phyloP scores from a whole-genome alignment of 768 basidiomycete species.

The Pholiota microspora region DNA sequence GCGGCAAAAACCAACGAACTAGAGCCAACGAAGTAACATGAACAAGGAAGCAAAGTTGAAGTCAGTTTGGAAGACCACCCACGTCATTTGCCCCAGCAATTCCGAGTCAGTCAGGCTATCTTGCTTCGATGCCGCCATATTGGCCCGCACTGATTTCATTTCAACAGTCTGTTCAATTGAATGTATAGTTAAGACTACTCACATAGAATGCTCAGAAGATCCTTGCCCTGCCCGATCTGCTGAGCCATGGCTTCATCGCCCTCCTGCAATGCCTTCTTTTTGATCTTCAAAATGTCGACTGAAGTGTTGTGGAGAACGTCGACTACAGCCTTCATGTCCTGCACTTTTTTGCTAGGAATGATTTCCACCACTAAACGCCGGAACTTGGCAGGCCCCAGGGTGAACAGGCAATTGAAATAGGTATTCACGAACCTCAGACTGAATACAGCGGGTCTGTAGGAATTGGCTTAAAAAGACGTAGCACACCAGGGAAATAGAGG shows the following conservation, averaged over 20 bases:
- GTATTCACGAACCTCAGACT: background rate
- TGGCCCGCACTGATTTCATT: slow-evolving; percentile 31
- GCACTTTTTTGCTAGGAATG: slow-evolving; percentile 2
- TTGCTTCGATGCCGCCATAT: slow-evolving; percentile 28
- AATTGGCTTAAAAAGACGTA: background rate
- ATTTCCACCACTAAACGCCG: slow-evolving; percentile 3
- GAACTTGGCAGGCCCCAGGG: background rate
- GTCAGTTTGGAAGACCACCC: slow-evolving; percentile 7
- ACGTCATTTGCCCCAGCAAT: slow-evolving; percentile 34
- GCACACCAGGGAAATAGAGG: no score
- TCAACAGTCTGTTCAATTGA: background rate
- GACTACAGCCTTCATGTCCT: slow-evolving; percentile 16
- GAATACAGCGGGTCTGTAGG: background rate
- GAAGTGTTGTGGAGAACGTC: slow-evolving; percentile 33
- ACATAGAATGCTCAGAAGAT: slow-evolving; percentile 35
- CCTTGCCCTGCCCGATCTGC: slow-evolving; percentile 36
- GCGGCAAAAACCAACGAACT: slow-evolving; percentile 40
- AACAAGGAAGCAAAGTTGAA: background rate
- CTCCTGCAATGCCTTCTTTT: slow-evolving; percentile 28
- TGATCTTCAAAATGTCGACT: slow-evolving; percentile 29
- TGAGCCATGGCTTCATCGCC: slow-evolving; percentile 29
- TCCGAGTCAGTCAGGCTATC: slow-evolving; percentile 34
- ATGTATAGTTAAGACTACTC: background rate
- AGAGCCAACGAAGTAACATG: background rate
- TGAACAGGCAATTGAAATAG: background rate